Percentiles rank a stretch among this genome's conserved stretches.
Conservation (phyloP, 2,329 filamentous ascomycete species). For the Trichoderma lentiforme region DNA sequence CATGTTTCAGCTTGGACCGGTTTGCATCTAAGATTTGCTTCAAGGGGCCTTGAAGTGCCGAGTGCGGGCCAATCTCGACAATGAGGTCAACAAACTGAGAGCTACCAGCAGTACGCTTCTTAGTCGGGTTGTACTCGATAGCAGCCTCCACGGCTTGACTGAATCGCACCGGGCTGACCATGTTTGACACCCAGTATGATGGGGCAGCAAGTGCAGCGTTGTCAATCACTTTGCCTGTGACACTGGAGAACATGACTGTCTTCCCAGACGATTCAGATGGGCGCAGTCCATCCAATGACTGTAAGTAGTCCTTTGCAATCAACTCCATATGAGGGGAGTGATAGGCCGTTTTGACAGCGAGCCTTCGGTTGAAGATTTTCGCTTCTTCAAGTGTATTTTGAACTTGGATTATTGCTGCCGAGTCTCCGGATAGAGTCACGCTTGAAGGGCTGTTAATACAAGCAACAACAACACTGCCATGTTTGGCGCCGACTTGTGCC, state of each 20-base stretch:
- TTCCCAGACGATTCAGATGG: no score
- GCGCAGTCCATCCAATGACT: conserved; percentile 14
- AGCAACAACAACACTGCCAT: conserved; percentile 26
- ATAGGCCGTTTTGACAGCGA: conserved; percentile 46
- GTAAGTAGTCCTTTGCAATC: conserved; percentile 22
- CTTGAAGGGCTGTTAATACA: conserved; percentile 25
- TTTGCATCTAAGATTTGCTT: conserved; percentile 7
- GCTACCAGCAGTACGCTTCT: no score
- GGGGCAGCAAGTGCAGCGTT: background rate
- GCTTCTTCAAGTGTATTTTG: conserved; percentile 22
- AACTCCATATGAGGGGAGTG: conserved; percentile 47
- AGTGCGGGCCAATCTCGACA: background rate
- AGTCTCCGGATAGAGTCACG: conserved; percentile 32
- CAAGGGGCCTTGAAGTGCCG: conserved; percentile 15
- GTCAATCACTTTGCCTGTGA: no score
- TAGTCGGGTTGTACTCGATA: no score
- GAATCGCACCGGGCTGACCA: conserved; percentile 20
- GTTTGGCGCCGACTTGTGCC: background rate
- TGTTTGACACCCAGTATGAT: conserved; percentile 34
- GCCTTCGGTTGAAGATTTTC: conserved; percentile 32
- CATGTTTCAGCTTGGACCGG: no score
- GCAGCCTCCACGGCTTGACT: no score
- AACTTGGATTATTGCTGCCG: background rate
- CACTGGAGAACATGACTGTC: no score
- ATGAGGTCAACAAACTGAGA: conserved; percentile 22